Evolutionary conservation across 345 rosid genomes (phyloP), one percentile per base, ranked within the genome.

Genomic region (Eucalyptus guilfoylei): DNA sequence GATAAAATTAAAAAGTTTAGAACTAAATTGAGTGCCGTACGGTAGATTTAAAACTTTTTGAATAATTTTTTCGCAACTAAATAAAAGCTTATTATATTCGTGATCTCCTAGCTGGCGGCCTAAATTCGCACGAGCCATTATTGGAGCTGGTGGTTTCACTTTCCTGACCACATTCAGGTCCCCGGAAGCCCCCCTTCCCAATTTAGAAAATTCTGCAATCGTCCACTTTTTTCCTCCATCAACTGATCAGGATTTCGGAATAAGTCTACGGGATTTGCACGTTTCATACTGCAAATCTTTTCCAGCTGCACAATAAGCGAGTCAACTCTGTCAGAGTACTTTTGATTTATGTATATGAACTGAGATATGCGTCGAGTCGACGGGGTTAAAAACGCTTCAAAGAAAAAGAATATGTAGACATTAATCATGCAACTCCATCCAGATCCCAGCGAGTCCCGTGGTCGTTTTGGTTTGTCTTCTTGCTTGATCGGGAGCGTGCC

Each of bases 21-120:
- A 32, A 60, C 0, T 60, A 6, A 28, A 28, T 60, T 60, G 16
- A 6, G 7, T 1, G 14, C 1, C 3, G 0, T 60, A 6, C 0
- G 3, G 1, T 60, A 60, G 2, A 13, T 28, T 28, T 60, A 60
- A 6, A 30, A 11, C 4, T 12, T 58, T 58, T 58, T 26, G 64
- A 11, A 60, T 28, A 60, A 28, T 60, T 60, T 60, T 30, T 13
- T 28, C 2, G 7, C 16, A 28, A 60, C 69, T 14, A 60, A 60
- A 13, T 30, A 28, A 60, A 60, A 60, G 32, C 32, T 32, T 5
- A 60, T 60, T 60, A 11, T 28, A 60, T 12, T 60, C 69, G 32
- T 28, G 69, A 30, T 60, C 16, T 60, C 34, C 69, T 60, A 60
- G 69, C 32, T 60, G 16, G 32, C 5, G 69, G 69, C 32, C 8